Evolutionary conservation across 176 grass and related monocot species (phyloP), one percentile per base, ranked within the genome.

Genomic region (Cocos nucifera): DNA sequence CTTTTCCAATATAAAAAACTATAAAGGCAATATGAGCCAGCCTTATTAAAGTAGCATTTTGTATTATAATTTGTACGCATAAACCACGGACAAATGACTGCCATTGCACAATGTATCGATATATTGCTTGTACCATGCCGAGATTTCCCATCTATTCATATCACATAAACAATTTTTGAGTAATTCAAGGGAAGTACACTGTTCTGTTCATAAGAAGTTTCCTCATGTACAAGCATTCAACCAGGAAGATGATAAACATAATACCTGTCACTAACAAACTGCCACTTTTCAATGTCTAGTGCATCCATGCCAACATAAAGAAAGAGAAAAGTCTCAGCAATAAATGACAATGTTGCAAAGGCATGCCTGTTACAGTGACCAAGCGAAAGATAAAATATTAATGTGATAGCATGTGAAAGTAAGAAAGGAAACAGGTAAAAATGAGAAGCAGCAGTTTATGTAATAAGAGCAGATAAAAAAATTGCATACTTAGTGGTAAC

Each of bases 271-370:
- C 92, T 88, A 44, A 84, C 92, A 75, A 91, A 85, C 66, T 21
- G 82, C 92, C 92, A 97, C 82, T 91, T 97, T 67, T 97, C 92
- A 82, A 97, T 88, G 76, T 97, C 92, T 69, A 97, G 72, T 50
- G 92, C 92, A 80, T 97, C 92, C 92, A 97, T 97, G 75, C 92
- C 84, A 56, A 97, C 92, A 78, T 97, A 97, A 50, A 97, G 92
- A 69, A 97, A 97, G 18, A 97, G 65, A 77, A 91, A 97, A 66
- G 77, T 85, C 72, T 97, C 87, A 63, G 92, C 78, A 69, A 97
- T 97, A 53, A 97, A 90, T 22, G 92, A 91, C 61, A 97, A 51
- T 75, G 92, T 97, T 27, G 84, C 92, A 83, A 97, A 97, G 49
- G 81, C 77, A 83, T 91, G 87, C 73, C 92, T 97, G 83, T 35